Conservation (phyloP, 2,329 filamentous ascomycete species). For the Aureobasidium subglaciale region DNA sequence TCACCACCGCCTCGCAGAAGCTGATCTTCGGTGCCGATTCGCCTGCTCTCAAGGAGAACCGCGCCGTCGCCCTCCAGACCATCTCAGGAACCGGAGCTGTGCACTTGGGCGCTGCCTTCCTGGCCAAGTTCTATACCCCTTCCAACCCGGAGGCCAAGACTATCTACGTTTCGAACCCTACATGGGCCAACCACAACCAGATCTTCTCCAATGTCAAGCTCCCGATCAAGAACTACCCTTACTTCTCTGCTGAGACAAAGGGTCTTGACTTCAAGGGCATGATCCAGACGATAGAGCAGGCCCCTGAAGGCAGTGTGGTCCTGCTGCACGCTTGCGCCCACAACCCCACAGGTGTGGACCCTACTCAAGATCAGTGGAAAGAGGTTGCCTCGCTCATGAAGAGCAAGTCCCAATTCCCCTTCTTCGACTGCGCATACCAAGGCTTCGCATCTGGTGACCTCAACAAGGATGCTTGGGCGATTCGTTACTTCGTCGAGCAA, state of each 20-base stretch:
- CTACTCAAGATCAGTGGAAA: conserved; percentile 89
- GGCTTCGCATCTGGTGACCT: conserved; percentile 93
- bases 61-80: conserved; percentile 77
- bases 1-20: conserved; percentile 85
- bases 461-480: conserved; percentile 76
- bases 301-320: conserved; percentile 42
- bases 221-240: conserved; percentile 75
- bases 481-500: conserved; percentile 87
- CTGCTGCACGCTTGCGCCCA: conserved; percentile 64
- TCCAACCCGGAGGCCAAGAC: conserved; percentile 54
- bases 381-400: conserved; percentile 73
- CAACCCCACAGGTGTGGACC: conserved; percentile 96
- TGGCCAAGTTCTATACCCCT: conserved; percentile 76
- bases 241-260: conserved; percentile 83
- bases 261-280: conserved; percentile 90
- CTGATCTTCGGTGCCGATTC: conserved; percentile 76
- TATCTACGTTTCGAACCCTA: conserved; percentile 89
- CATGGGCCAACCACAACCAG: conserved; percentile 98
- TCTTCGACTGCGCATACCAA: conserved; percentile 98
- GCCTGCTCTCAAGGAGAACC: conserved; percentile 75
- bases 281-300: conserved; percentile 77
- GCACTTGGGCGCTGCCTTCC: conserved; percentile 88
- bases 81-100: conserved; percentile 96
- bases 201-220: conserved; percentile 91
- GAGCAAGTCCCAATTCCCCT: conserved; percentile 81